Evolutionary conservation across 2,329 filamentous ascomycete species (phyloP).

Genomic region (Pestalotiopsis sp.): DNA sequence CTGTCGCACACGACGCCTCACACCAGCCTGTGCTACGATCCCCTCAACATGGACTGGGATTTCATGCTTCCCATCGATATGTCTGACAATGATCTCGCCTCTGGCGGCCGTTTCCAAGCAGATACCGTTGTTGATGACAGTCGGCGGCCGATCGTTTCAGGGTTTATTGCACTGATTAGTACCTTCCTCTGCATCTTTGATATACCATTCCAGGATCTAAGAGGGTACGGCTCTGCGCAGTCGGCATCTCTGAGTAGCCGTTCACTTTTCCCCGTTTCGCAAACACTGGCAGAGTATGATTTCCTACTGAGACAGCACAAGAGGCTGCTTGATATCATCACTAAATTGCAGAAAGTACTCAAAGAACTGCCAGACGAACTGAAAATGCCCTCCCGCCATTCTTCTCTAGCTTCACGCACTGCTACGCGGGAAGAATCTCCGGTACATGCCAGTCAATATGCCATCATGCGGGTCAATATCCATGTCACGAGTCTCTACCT

Average conservation of each 20-base stretch:
- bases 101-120: neutral
- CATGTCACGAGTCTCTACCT: conserved; percentile 27
- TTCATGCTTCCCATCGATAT: conserved; percentile 23
- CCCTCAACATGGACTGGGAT: conserved; percentile 23
- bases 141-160: conserved; percentile 17
- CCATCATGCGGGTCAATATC: conserved; percentile 27
- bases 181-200: conserved; percentile 19
- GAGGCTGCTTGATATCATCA: neutral
- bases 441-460: conserved; percentile 16
- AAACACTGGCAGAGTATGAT: neutral
- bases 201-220: neutral
- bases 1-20: conserved; percentile 20
- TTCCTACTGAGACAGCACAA: neutral
- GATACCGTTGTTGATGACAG: neutral
- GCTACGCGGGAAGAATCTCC: neutral
- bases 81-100: conserved; percentile 15
- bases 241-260: no score
- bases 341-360: neutral
- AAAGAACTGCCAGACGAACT: neutral
- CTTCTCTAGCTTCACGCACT: neutral
- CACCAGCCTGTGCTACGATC: conserved; percentile 22
- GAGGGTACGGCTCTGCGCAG: neutral
- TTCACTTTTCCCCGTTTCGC: neutral
- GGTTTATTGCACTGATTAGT: conserved; percentile 23
- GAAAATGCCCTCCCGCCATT: neutral